A percentile compares a stretch with the other conserved stretches of the same genome.
Evolutionary conservation across 371 early-diverging fungal species (phyloP).

Genomic region (Rhizopus delemar): DNA sequence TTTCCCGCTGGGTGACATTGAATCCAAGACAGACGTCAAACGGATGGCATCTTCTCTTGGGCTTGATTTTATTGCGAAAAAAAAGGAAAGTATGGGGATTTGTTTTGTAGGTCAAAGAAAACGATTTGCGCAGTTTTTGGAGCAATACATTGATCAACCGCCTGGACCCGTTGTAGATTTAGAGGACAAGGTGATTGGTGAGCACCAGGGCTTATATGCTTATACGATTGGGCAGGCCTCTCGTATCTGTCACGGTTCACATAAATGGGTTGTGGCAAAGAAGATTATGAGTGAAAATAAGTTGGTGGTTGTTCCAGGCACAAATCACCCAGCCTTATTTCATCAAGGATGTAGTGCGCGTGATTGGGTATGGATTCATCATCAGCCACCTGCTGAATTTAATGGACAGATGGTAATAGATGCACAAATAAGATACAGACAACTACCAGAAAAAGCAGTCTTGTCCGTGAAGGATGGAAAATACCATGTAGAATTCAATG

Average conservation of each 20-base stretch:
- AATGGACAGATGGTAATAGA: constrained; percentile 25
- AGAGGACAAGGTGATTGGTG: constrained; percentile 61
- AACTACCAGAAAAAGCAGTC: constrained; percentile 41
- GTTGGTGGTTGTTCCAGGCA: constrained; percentile 44
- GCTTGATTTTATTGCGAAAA: constrained; percentile 60
- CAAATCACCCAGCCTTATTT: constrained; percentile 47
- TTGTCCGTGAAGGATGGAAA: constrained; percentile 26
- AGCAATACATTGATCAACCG: constrained; percentile 59
- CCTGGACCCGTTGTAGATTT: constrained; percentile 66
- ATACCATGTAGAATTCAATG: constrained; percentile 31
- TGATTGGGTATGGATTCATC: constrained; percentile 51
- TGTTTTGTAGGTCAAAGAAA: constrained; percentile 91
- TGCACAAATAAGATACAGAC: constrained; percentile 51
- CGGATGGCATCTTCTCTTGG: constrained; percentile 61
- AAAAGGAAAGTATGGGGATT: constrained; percentile 94
- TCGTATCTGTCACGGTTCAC: constrained; percentile 54
- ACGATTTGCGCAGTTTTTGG: constrained; percentile 78
- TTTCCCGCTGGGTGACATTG: constrained; percentile 84
- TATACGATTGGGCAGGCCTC: constrained; percentile 80
- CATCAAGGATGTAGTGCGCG: constrained; percentile 35
- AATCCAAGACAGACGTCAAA: constrained; percentile 73
- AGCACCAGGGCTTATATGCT: constrained; percentile 70
- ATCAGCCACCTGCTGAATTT: constrained; percentile 14
- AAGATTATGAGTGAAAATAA: constrained; percentile 38
- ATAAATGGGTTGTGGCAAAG: constrained; percentile 60